Conservation (phyloP, 2,329 filamentous ascomycete genomes). For the Aspergillus persii region DNA sequence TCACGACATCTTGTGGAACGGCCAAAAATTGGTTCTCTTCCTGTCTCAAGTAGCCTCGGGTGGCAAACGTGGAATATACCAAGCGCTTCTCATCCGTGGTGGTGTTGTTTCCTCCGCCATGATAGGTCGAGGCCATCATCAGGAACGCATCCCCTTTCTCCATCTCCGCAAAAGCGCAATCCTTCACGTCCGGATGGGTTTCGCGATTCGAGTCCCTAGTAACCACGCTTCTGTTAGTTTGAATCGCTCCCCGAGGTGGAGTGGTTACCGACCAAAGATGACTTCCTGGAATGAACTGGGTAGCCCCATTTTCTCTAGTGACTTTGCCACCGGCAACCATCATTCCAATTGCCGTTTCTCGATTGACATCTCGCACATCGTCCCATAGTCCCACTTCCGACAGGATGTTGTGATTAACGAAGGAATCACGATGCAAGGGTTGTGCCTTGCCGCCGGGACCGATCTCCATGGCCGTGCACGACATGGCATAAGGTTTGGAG, state of each 20-base stretch:
- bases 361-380: conserved; percentile 11
- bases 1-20: conserved; percentile 10
- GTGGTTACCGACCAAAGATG: conserved; percentile 22
- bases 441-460: conserved; percentile 24
- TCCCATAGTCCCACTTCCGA: conserved; percentile 3
- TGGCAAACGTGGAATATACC: conserved; percentile 34
- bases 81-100: conserved; percentile 33
- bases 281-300: conserved; percentile 28
- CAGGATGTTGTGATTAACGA: conserved; percentile 6
- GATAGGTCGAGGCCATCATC: conserved; percentile 34
- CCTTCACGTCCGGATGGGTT: conserved; percentile 13
- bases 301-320: conserved; percentile 30
- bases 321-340: conserved; percentile 26
- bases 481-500: conserved; percentile 23
- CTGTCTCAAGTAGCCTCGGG: conserved; percentile 34
- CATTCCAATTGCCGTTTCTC: conserved; percentile 21
- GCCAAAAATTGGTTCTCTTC: conserved; percentile 42
- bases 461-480: conserved; percentile 17
- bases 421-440: conserved; percentile 21
- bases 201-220: neutral
- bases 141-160: conserved; percentile 37
- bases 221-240: neutral
- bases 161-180: conserved; percentile 30
- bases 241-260: too few species aligned
- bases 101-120: conserved; percentile 35